Evolutionary conservation across 805 yeast species (phyloP).

Genomic region (Brettanomyces nanus): DNA sequence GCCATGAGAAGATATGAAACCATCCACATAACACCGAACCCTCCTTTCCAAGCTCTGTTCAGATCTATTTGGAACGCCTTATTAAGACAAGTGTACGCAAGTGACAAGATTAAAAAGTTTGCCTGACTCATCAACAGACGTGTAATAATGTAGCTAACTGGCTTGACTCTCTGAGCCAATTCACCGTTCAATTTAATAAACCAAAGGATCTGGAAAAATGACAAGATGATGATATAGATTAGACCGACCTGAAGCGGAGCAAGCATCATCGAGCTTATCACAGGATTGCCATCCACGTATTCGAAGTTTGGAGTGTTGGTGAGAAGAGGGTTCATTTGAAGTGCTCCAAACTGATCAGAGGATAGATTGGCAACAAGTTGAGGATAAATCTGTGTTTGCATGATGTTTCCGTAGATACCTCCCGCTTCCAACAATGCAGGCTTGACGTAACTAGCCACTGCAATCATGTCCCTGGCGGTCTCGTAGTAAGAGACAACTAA

Average conservation of each 20-base stretch:
- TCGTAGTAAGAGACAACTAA: slow-evolving; percentile 35
- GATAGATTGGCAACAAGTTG: slow-evolving; percentile 22
- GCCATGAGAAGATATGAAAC: slow-evolving; percentile 57
- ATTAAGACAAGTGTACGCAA: slow-evolving; percentile 51
- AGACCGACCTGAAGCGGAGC: slow-evolving; percentile 75
- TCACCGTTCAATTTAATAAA: slow-evolving; percentile 44
- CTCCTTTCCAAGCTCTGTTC: slow-evolving; percentile 47
- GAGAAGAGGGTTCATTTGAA: slow-evolving; percentile 15
- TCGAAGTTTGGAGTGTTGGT: slow-evolving; percentile 15
- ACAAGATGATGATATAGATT: slow-evolving; percentile 60
- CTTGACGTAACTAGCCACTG: slow-evolving; percentile 36
- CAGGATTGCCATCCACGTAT: slow-evolving; percentile 29
- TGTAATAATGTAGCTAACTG: slow-evolving; percentile 40
- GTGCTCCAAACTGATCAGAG: slow-evolving; percentile 15
- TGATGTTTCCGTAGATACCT: slow-evolving; percentile 14
- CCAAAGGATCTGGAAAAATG: slow-evolving; percentile 65
- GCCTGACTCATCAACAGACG: slow-evolving; percentile 42
- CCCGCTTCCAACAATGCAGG: slow-evolving; percentile 36
- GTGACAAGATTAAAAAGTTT: slow-evolving; percentile 48
- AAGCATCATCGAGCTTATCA: slow-evolving; percentile 38
- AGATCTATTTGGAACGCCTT: slow-evolving; percentile 63
- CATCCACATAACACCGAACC: slow-evolving; percentile 73
- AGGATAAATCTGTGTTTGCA: slow-evolving; percentile 17
- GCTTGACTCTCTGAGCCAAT: slow-evolving; percentile 36
- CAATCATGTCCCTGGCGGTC: slow-evolving; percentile 54